These are phyloP conservation scores for Trichosporon coremiiforme DNA, from an alignment of 1,284 basidiomycete genomes.

Conservation along the genomic window DNA sequence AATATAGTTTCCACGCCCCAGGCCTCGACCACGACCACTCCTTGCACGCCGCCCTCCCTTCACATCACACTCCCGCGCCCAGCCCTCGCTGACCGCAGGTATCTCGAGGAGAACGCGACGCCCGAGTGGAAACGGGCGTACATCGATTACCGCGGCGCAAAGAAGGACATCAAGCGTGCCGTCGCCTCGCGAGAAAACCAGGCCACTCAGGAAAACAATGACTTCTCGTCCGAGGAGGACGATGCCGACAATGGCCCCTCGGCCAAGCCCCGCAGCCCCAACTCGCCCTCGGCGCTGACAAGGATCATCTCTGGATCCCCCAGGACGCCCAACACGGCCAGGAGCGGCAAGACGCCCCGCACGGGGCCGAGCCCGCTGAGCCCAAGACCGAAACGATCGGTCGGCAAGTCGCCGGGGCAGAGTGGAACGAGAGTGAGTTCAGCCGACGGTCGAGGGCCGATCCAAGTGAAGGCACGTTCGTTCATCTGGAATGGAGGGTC, in stretches of 20 bases:
- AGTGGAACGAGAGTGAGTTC: conserved; percentile 4
- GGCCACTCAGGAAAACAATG: conserved; percentile 31
- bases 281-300: neutral
- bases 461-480: no score
- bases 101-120: conserved; percentile 54
- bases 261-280: neutral
- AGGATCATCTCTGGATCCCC: neutral
- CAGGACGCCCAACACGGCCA: neutral
- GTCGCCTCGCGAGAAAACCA: conserved; percentile 38
- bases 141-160: conserved; percentile 56
- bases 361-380: neutral
- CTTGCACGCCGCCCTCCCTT: no score
- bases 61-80: no score
- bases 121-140: conserved; percentile 57
- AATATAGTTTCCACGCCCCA: no score
- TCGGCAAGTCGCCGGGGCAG: neutral
- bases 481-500: neutral
- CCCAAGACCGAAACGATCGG: neutral
- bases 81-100: conserved; percentile 35
- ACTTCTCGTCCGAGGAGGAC: conserved; percentile 47
- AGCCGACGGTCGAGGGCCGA: no score
- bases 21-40: no score
- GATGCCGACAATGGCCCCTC: conserved; percentile 53
- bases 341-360: neutral
- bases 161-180: conserved; percentile 56